phyloP scores from a whole-genome alignment of 345 rosid species.

The Cardamine chenopodiifolia region DNA sequence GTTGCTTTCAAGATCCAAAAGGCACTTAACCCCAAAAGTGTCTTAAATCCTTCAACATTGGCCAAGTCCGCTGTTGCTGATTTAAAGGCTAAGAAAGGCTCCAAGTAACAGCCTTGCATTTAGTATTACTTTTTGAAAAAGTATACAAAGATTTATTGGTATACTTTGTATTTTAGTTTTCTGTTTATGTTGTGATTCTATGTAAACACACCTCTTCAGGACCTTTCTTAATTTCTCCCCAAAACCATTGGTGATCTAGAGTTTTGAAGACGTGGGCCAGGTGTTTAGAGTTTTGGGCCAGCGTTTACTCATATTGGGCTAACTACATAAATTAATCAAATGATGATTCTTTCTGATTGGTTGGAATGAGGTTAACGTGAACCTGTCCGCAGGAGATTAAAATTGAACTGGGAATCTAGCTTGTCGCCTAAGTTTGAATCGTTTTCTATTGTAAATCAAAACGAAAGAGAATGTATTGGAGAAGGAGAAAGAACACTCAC shows the following conservation, averaged over 20 bases:
- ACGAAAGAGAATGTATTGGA: slow-evolving; percentile 1
- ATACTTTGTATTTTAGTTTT: slow-evolving; percentile 1
- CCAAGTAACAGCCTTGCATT: slow-evolving; percentile 38
- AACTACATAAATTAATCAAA: neutral
- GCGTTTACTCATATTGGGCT: neutral
- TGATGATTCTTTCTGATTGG: slow-evolving; percentile 5
- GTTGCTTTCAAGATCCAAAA: slow-evolving; percentile 87
- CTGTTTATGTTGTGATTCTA: slow-evolving; percentile 31
- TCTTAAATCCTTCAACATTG: slow-evolving; percentile 65
- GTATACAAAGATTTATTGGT: slow-evolving; percentile 1
- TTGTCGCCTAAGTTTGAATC: slow-evolving; percentile 42
- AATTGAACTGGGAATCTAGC: slow-evolving; percentile 3
- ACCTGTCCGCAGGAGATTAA: slow-evolving; percentile 26
- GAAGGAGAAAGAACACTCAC: slow-evolving; percentile 7
- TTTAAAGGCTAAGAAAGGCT: slow-evolving; percentile 47
- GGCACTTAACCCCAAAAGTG: slow-evolving; percentile 80
- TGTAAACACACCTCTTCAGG: neutral
- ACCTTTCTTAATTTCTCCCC: neutral
- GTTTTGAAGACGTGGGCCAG: slow-evolving; percentile 1
- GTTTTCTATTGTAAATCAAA: neutral
- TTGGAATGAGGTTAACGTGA: neutral
- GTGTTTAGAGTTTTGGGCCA: neutral
- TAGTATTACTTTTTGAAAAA: neutral
- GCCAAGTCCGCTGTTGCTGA: slow-evolving; percentile 69
- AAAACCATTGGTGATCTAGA: slow-evolving; percentile 7